These are phyloP conservation scores for Colletotrichum neosansevieriae DNA, from an alignment of 2,329 filamentous ascomycete genomes.

Conservation along the genomic window DNA sequence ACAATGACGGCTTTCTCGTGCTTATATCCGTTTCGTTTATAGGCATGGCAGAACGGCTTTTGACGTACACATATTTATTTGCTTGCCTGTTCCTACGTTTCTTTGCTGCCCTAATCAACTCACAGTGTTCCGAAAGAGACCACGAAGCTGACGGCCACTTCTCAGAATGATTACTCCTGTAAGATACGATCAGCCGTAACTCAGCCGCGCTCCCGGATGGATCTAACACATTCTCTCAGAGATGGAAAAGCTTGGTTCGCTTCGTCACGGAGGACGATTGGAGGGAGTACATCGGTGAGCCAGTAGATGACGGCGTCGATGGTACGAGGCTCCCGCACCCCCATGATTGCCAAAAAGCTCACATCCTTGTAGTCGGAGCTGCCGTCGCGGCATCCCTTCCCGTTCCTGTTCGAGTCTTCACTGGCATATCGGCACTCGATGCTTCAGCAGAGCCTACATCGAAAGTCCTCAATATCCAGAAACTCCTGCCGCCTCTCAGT, in stretches of 20 bases:
- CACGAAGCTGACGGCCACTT: not conserved
- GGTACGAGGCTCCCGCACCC: conserved; percentile 27
- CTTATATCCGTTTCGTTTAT: conserved; percentile 23
- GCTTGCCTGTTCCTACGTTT: not conserved
- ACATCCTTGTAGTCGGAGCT: conserved; percentile 39
- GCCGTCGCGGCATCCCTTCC: conserved; percentile 40
- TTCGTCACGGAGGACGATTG: conserved; percentile 44
- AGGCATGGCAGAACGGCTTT: not conserved
- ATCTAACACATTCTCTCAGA: conserved; percentile 19
- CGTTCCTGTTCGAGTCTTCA: conserved; percentile 42
- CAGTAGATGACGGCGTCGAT: conserved; percentile 42
- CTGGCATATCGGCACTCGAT: conserved; percentile 43
- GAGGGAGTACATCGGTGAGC: conserved; percentile 45
- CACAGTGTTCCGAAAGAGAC: not conserved
- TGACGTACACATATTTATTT: not conserved
- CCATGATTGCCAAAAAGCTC: not conserved
- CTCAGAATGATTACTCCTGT: conserved; percentile 32
- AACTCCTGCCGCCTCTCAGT: conserved; percentile 53
- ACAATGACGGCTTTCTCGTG: not conserved
- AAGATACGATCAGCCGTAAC: not conserved
- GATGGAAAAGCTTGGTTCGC: conserved; percentile 43
- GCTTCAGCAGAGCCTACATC: conserved; percentile 45
- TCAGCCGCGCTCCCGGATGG: rapidly evolving
- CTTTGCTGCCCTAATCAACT: not conserved
- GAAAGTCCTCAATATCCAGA: conserved; percentile 46